Conservation (phyloP, 768 basidiomycete genomes). For the Russula vinacea region DNA sequence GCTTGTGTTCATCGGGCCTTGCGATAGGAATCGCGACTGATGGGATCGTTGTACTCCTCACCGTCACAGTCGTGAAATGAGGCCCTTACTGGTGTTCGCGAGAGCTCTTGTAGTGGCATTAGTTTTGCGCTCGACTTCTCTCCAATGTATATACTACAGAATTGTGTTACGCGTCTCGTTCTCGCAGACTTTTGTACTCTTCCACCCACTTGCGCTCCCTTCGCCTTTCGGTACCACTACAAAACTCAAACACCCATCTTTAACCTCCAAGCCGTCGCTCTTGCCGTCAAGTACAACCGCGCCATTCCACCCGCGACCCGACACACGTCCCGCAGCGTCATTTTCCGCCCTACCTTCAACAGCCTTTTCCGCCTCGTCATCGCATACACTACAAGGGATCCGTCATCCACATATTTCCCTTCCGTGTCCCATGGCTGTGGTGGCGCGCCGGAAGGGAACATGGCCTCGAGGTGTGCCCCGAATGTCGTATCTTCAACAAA, state of each 20-base stretch:
- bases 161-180: neutral
- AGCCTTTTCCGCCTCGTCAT: constrained; percentile 72
- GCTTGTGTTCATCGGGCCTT: neutral
- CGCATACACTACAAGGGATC: constrained; percentile 75
- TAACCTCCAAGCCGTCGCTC: constrained; percentile 88
- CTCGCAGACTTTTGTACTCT: constrained; percentile 42
- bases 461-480: constrained; percentile 64
- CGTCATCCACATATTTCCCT: constrained; percentile 56
- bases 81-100: neutral
- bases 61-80: constrained; percentile 22
- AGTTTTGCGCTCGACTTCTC: neutral
- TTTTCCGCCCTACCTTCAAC: constrained; percentile 88
- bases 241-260: constrained; percentile 78
- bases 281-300: constrained; percentile 42
- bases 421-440: constrained; percentile 74
- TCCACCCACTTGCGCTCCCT: constrained; percentile 82
- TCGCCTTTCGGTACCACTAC: constrained; percentile 73
- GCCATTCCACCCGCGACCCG: constrained; percentile 49
- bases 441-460: constrained; percentile 75
- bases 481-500: constrained; percentile 87
- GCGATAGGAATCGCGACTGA: constrained; percentile 24
- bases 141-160: neutral
- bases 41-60: constrained; percentile 23
- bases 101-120: neutral
- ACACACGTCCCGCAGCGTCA: constrained; percentile 79